These are phyloP conservation scores for Ministeria vibrans DNA, from an alignment of 78 protist genomes.

Conservation along the genomic window DNA sequence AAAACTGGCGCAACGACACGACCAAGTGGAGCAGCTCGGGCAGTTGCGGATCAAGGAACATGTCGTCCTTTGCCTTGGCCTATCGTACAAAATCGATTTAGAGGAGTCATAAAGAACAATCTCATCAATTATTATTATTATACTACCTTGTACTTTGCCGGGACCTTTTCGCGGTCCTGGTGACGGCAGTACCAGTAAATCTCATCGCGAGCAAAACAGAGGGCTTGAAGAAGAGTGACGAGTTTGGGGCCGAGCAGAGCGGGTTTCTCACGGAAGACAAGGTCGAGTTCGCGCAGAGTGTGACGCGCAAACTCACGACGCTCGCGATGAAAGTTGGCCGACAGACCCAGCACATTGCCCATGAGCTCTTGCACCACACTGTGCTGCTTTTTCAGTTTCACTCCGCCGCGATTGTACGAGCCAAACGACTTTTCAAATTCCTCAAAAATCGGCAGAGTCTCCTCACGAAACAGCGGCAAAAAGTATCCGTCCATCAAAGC, in stretches of 20 bases:
- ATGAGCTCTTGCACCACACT: not conserved
- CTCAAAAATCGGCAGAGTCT: not conserved
- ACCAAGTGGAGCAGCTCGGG: too few relatives aligned
- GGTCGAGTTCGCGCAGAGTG: not conserved
- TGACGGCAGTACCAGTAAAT: not conserved
- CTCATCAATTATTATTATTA: too few relatives aligned
- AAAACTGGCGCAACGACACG: too few relatives aligned
- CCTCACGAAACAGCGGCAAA: not conserved
- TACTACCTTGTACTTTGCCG: too few relatives aligned
- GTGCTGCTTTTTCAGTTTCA: not conserved
- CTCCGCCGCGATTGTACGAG: not conserved
- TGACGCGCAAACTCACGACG: not conserved
- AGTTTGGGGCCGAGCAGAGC: not conserved
- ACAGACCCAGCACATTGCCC: not conserved
- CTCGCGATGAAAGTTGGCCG: not conserved
- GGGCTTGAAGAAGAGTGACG: not conserved
- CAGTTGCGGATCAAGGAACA: too few relatives aligned
- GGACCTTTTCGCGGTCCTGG: not conserved
- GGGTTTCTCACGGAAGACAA: not conserved
- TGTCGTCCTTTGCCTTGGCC: too few relatives aligned
- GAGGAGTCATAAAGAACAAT: too few relatives aligned
- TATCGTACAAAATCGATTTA: too few relatives aligned
- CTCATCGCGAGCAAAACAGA: not conserved
- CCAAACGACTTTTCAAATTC: not conserved
- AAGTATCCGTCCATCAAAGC: not conserved